Evolutionary conservation across 2,329 filamentous ascomycete genomes (phyloP), one percentile per base, ranked within the genome.

Genomic region (Stagonosporopsis cucurbitacearum): DNA sequence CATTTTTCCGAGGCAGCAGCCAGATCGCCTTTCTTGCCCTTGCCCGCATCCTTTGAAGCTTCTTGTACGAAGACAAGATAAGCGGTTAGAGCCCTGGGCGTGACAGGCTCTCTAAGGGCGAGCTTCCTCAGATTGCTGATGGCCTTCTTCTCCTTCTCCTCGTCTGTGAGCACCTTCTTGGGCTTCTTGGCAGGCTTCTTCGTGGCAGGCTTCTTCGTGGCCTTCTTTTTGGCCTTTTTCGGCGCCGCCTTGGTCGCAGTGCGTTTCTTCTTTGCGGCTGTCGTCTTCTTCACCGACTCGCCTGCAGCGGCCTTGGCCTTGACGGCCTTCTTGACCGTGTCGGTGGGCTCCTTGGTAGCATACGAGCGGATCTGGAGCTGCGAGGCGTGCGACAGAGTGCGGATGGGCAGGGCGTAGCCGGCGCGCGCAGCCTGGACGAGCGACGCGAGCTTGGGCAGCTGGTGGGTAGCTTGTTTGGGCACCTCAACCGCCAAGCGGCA

Each of bases 81-180:
- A 20, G 71, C 66, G 17, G 46, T 62, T 2, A 62, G 0, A 2
- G 25, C 0, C 11, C 15, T 23, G 20, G 17, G 36, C 3, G 17
- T 6, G 1, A 57, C 32, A 4, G 78, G 78, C 33, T 71, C 70
- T 19, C 60, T 59, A 41, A 81, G 68, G 2, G 78, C 78, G 39
- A 58, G 63, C 59, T 66, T 64, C 60, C 76, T 77, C 41, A 78
- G 64, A n/a, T 70, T 65, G 22, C 53, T 59, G 43, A 78, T 60
- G 20, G 25, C 37, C 35, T 36, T 45, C 42, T 68, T 71, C 47
- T 66, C 52, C 65, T 75, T 71, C 50, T 73, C 52, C 53, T 70
- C 67, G 3, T 58, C 54, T 3, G 70, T 70, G 32, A 69, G 65
- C 36, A 32, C 57, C 66, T 67, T 73, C 57, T 66, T 69, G 23